These are phyloP conservation scores for Beauveria australis DNA, from an alignment of 2,329 filamentous ascomycete genomes.

Conservation along the genomic window DNA sequence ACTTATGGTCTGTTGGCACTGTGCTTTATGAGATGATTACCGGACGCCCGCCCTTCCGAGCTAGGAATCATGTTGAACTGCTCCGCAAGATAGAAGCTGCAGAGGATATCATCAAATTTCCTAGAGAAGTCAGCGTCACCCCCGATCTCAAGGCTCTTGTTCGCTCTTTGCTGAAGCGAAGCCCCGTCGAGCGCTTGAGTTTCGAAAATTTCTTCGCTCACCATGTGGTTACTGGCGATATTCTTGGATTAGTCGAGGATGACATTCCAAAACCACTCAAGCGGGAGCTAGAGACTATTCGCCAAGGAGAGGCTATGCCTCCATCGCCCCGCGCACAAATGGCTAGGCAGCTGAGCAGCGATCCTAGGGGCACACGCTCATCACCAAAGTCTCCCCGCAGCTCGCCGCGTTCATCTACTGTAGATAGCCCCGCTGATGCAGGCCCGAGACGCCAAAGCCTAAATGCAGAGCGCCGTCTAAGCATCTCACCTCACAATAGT, in stretches of 20 bases:
- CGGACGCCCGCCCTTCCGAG: constrained; percentile 82
- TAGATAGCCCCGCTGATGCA: constrained; percentile 32
- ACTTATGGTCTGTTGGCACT: constrained; percentile 95
- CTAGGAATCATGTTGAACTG: constrained; percentile 89
- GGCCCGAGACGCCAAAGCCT: constrained; percentile 18
- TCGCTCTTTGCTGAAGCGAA: constrained; percentile 72
- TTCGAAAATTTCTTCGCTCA: constrained; percentile 82
- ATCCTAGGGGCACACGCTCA: constrained; percentile 25
- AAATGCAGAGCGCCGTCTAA: constrained; percentile 23
- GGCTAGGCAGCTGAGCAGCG: constrained; percentile 31
- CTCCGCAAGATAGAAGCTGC: constrained; percentile 84
- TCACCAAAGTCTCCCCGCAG: constrained; percentile 34
- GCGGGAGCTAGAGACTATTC: constrained; percentile 26
- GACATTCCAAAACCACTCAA: constrained; percentile 46
- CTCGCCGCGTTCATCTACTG: constrained; percentile 33
- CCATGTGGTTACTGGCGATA: constrained; percentile 61
- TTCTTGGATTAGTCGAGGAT: constrained; percentile 74
- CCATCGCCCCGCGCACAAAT: constrained; percentile 19
- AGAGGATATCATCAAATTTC: constrained; percentile 79
- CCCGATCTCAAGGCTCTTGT: constrained; percentile 75
- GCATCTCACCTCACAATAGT: constrained; percentile 37
- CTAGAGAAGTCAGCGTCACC: constrained; percentile 62
- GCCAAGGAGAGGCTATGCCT: constrained; percentile 22
- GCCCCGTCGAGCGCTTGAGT: constrained; percentile 73
- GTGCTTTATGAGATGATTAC: constrained; percentile 94